These are phyloP conservation scores for Fusarium albosuccineum DNA, from an alignment of 2,329 filamentous ascomycete species.

Conservation along the genomic window DNA sequence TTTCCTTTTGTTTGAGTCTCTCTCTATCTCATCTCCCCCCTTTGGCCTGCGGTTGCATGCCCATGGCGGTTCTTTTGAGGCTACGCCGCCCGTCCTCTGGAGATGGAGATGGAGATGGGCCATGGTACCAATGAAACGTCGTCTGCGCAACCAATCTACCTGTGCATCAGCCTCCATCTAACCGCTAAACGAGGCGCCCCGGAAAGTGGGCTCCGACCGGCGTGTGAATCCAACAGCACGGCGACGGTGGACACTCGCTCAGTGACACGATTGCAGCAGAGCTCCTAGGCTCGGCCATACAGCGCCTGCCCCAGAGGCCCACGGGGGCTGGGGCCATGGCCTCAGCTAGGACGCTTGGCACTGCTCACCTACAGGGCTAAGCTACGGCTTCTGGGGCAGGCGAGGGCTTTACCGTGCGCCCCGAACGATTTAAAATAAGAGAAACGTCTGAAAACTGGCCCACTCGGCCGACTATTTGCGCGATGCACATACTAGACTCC, in stretches of 20 bases:
- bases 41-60: slow-evolving; percentile 25
- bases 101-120: background rate
- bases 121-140: no score
- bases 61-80: slow-evolving; percentile 28
- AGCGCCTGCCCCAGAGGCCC: slow-evolving; percentile 5
- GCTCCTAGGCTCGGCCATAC: slow-evolving; percentile 7
- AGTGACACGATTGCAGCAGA: slow-evolving; percentile 27
- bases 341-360: slow-evolving; percentile 30
- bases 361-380: background rate
- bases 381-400: background rate
- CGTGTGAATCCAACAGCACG: background rate
- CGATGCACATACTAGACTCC: slow-evolving; percentile 40
- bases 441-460: slow-evolving; percentile 5
- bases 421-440: background rate
- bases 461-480: slow-evolving; percentile 28
- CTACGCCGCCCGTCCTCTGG: background rate
- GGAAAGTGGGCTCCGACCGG: slow-evolving; percentile 32
- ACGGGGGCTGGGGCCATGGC: background rate
- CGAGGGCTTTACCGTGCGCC: slow-evolving; percentile 32
- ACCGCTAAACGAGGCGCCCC: slow-evolving; percentile 19
- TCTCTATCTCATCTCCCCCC: slow-evolving; percentile 7
- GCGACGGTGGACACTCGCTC: slow-evolving; percentile 11
- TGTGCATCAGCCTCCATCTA: slow-evolving; percentile 19
- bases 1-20: slow-evolving; percentile 4
- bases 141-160: background rate